These are phyloP conservation scores for Phytophthora foliorum DNA, from an alignment of 352 stramenopile species.

Conservation along the genomic window DNA sequence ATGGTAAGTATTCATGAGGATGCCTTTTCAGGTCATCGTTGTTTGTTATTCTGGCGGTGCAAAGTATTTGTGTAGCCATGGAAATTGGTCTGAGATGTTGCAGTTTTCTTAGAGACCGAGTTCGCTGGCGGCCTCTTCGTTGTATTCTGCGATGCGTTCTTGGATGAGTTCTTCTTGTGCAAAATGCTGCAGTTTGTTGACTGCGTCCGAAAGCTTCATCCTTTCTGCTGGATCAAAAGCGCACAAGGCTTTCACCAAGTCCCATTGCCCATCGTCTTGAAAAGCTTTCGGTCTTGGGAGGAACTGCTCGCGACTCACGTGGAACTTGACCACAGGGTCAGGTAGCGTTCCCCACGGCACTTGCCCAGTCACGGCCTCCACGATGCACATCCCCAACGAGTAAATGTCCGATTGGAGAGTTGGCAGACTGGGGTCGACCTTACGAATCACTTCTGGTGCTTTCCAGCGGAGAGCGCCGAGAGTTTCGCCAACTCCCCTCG, in stretches of 20 bases:
- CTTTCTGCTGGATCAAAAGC: constrained; percentile 15
- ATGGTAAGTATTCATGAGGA: background rate
- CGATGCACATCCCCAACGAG: constrained; percentile 16
- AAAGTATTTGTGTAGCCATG: no score
- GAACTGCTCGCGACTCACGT: constrained; percentile 7
- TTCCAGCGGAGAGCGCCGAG: constrained; percentile 20
- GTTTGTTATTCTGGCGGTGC: no score
- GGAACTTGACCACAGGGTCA: constrained; percentile 10
- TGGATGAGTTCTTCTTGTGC: constrained; percentile 19
- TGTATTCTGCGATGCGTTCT: constrained; percentile 14
- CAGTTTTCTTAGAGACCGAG: background rate
- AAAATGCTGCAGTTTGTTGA: constrained; percentile 15
- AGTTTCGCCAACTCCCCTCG: constrained; percentile 8
- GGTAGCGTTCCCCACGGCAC: constrained; percentile 11
- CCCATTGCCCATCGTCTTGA: constrained; percentile 8
- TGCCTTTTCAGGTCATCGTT: no score
- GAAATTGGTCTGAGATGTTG: background rate
- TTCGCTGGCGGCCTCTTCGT: background rate
- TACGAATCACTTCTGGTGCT: constrained; percentile 20
- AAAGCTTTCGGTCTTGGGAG: constrained; percentile 6
- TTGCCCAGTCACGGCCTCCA: constrained; percentile 9
- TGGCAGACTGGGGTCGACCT: background rate
- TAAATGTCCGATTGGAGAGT: constrained; percentile 3
- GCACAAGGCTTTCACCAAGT: constrained; percentile 17
- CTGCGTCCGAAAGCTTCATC: constrained; percentile 11